Conservation (phyloP, 78 protist species). For the Dictyostelium capitatum region DNA sequence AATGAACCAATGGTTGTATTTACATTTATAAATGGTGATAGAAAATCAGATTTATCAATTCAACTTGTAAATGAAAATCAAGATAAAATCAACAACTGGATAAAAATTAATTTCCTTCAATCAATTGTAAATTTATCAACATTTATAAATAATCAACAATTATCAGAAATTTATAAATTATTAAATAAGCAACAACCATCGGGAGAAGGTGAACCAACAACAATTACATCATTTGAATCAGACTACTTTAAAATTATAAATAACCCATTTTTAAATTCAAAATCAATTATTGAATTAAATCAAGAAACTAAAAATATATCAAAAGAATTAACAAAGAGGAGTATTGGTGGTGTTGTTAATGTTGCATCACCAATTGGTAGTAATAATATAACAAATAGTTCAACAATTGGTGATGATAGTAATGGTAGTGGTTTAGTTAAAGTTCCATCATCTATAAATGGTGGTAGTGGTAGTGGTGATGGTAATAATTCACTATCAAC, state of each 20-base stretch:
- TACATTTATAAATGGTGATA: constrained; percentile 34
- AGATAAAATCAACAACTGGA: not conserved
- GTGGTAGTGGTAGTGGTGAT: not conserved
- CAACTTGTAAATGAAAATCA: not conserved
- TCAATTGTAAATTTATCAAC: not conserved
- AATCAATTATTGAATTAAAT: constrained; percentile 6
- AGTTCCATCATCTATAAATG: not conserved
- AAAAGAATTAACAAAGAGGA: constrained; percentile 3
- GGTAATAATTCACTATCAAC: not conserved
- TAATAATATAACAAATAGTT: not conserved
- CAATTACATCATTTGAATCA: not conserved
- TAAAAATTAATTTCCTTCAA: not conserved
- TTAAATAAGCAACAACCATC: not conserved
- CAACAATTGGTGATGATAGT: not conserved
- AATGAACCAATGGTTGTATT: not conserved
- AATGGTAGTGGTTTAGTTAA: not conserved
- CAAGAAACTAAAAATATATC: constrained; percentile 1
- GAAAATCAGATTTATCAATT: constrained; percentile 2
- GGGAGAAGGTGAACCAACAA: not conserved
- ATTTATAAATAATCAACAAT: not conserved
- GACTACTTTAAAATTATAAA: not conserved
- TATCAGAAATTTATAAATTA: not conserved
- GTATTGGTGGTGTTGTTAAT: not conserved
- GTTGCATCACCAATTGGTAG: not conserved
- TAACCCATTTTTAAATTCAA: constrained; percentile 39